phyloP scores from a whole-genome alignment of 208 protist genomes.

The Leishmania tropica region DNA sequence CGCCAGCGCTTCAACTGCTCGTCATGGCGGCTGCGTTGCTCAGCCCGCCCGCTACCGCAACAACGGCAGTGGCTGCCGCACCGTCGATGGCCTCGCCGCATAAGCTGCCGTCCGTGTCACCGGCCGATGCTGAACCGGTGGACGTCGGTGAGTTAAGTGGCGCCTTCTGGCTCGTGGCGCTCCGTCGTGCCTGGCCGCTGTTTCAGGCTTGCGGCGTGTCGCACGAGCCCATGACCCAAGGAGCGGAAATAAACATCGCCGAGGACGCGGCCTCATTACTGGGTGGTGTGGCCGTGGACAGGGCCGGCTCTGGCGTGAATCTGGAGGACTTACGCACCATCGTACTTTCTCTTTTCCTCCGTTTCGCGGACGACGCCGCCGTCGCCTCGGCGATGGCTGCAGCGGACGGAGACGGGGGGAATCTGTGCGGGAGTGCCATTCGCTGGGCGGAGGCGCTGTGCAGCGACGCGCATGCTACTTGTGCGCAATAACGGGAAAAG shows the following conservation, averaged over 20 bases:
- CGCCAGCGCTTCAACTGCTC: slow-evolving; percentile 32
- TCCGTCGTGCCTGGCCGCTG: slow-evolving; percentile 22
- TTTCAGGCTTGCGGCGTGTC: slow-evolving; percentile 3
- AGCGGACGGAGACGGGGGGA: slow-evolving; percentile 7
- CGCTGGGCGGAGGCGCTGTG: slow-evolving; percentile 11
- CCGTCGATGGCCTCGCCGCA: background rate
- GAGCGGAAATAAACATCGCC: background rate
- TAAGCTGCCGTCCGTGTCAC: background rate
- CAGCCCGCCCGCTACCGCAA: slow-evolving; percentile 35
- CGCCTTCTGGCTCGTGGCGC: slow-evolving; percentile 5
- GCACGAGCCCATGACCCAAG: background rate
- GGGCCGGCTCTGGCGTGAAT: background rate
- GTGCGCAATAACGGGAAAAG: too few relatives aligned
- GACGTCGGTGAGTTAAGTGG: background rate
- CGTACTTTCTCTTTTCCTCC: slow-evolving; percentile 26
- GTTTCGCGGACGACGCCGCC: slow-evolving; percentile 12
- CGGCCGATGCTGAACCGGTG: background rate
- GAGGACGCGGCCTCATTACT: background rate
- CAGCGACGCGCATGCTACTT: background rate
- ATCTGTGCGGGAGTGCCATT: slow-evolving; percentile 9
- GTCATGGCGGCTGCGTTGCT: slow-evolving; percentile 61
- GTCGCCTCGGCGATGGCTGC: slow-evolving; percentile 12
- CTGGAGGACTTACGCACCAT: slow-evolving; percentile 11
- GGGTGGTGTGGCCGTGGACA: background rate
- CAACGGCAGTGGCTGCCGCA: background rate